A percentile compares a stretch with the other conserved stretches of the same genome.
phyloP scores from a whole-genome alignment of 441 rosid genomes.

The Manihot esculenta region DNA sequence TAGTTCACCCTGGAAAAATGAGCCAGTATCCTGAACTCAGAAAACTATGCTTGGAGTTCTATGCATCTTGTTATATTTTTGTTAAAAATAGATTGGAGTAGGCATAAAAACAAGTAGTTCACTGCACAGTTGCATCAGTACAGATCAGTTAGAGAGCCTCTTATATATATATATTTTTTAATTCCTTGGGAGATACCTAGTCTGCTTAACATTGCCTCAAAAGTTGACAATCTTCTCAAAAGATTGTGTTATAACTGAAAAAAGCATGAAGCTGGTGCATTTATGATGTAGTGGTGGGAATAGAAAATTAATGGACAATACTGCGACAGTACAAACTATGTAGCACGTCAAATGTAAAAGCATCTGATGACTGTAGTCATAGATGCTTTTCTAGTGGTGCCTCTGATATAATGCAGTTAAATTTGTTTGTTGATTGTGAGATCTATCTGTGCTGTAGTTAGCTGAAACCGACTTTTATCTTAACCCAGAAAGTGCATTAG shows the following conservation, averaged over 20 bases:
- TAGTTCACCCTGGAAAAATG: too few relatives aligned
- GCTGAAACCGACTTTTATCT: neutral
- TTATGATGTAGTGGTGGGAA: too few relatives aligned
- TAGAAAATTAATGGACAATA: neutral
- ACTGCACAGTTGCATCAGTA: neutral
- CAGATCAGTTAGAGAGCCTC: neutral
- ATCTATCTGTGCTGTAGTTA: too few relatives aligned
- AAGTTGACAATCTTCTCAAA: neutral
- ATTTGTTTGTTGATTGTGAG: too few relatives aligned
- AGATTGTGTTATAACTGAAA: neutral
- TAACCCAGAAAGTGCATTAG: neutral
- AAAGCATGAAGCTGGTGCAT: neutral
- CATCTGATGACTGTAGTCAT: neutral
- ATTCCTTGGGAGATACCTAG: neutral
- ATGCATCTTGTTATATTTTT: too few relatives aligned
- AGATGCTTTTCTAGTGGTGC: neutral
- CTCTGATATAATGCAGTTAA: neutral
- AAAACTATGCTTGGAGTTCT: too few relatives aligned
- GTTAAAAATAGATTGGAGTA: neutral
- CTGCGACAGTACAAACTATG: neutral
- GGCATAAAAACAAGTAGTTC: neutral
- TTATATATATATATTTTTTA: neutral
- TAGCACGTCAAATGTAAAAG: neutral
- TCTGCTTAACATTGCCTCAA: neutral
- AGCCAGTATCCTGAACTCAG: too few relatives aligned